A percentile compares a stretch with the other conserved stretches of the same genome.
Conservation (phyloP, 371 early-diverging fungal species). For the Mortierella sp. region DNA sequence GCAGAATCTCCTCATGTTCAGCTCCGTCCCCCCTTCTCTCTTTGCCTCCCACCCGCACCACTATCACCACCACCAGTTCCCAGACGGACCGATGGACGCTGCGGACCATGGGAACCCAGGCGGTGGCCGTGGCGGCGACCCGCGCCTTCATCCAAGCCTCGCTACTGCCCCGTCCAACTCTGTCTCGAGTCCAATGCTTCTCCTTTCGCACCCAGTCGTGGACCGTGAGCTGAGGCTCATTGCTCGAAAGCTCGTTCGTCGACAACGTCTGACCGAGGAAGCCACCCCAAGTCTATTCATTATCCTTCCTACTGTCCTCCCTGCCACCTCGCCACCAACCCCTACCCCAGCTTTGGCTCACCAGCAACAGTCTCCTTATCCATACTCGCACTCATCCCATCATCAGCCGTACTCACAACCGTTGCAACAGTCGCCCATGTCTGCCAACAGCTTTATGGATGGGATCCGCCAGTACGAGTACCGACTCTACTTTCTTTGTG, state of each 20-base stretch:
- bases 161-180: too few species aligned
- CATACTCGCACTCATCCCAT: too few species aligned
- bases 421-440: too few species aligned
- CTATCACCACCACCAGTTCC: not conserved
- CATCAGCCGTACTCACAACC: too few species aligned
- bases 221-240: constrained; percentile 16
- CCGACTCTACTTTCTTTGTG: constrained; percentile 29
- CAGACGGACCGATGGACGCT: not conserved
- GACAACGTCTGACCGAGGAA: constrained; percentile 16
- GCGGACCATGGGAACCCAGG: too few species aligned
- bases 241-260: constrained; percentile 16
- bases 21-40: not conserved
- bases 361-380: too few species aligned
- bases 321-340: too few species aligned
- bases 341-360: too few species aligned
- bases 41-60: constrained; percentile 1
- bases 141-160: too few species aligned
- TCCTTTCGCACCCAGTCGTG: constrained; percentile 9
- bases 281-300: constrained; percentile 27
- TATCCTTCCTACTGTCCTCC: constrained; percentile 19
- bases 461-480: constrained; percentile 1
- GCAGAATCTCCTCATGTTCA: not conserved
- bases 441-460: too few species aligned
- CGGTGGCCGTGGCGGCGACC: too few species aligned
- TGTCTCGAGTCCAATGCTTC: too few species aligned